Conservation (phyloP, 2,329 filamentous ascomycete species). For the Fusarium sarcochroum region DNA sequence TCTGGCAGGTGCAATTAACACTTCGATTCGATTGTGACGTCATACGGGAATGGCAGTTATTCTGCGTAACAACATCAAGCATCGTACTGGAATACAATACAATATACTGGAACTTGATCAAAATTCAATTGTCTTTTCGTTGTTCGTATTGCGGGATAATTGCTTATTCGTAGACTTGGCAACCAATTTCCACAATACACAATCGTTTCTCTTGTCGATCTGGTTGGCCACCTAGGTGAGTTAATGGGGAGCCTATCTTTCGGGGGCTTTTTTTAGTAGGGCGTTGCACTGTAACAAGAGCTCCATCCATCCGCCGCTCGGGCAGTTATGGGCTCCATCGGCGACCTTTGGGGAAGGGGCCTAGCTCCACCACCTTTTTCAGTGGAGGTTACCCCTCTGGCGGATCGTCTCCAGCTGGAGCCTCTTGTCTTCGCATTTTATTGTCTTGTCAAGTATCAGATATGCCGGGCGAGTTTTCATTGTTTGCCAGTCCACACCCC, state of each 20-base stretch:
- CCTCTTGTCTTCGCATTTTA: slow-evolving; percentile 6
- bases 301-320: slow-evolving; percentile 7
- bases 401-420: slow-evolving; percentile 16
- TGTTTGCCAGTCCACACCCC: background rate
- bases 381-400: slow-evolving; percentile 38
- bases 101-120: background rate
- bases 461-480: background rate
- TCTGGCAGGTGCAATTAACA: slow-evolving; percentile 26
- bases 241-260: slow-evolving; percentile 8
- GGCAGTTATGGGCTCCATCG: slow-evolving; percentile 8
- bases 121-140: background rate
- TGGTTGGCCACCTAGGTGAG: slow-evolving; percentile 32
- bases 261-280: slow-evolving; percentile 15
- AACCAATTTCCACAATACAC: slow-evolving; percentile 14
- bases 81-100: background rate
- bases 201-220: slow-evolving; percentile 17
- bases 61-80: background rate
- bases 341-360: slow-evolving; percentile 24
- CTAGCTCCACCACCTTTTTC: slow-evolving; percentile 43
- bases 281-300: slow-evolving; percentile 25
- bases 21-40: slow-evolving; percentile 31
- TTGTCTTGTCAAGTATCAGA: too few relatives aligned
- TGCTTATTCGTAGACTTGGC: slow-evolving; percentile 6
- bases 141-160: background rate
- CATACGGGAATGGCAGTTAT: background rate